phyloP scores from a whole-genome alignment of 1,284 basidiomycete genomes.

The Fistulina hepatica region DNA sequence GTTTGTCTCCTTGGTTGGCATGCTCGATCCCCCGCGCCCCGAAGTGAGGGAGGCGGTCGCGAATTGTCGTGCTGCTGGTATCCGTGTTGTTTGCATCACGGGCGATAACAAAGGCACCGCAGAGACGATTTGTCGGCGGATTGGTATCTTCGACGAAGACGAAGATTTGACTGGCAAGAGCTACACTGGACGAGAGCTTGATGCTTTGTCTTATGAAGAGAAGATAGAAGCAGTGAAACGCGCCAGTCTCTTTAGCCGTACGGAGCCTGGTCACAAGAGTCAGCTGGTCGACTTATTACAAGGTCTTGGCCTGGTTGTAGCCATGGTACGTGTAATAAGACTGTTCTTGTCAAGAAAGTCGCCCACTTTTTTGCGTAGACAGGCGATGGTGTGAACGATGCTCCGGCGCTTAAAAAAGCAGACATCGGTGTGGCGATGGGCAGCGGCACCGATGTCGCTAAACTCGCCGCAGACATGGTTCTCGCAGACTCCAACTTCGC shows the following conservation, averaged over 20 bases:
- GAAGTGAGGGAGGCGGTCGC: conserved; percentile 84
- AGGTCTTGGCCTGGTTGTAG: conserved; percentile 86
- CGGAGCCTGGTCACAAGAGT: conserved; percentile 92
- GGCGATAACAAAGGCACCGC: conserved; percentile 98
- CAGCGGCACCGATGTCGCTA: conserved; percentile 96
- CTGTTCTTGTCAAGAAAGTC: conserved; percentile 10
- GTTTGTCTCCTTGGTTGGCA: conserved; percentile 92
- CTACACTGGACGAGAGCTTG: conserved; percentile 90
- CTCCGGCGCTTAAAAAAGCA: conserved; percentile 59
- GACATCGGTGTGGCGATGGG: conserved; percentile 75
- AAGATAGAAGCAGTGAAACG: conserved; percentile 79
- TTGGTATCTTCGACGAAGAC: conserved; percentile 81
- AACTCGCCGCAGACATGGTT: conserved; percentile 95
- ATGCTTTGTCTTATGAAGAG: conserved; percentile 68
- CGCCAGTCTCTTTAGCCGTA: conserved; percentile 86
- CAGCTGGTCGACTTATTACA: conserved; percentile 95
- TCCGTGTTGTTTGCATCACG: conserved; percentile 95
- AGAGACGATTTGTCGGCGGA: conserved; percentile 92
- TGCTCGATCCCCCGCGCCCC: conserved; percentile 96
- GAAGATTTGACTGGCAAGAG: conserved; percentile 87
- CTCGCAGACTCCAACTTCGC: conserved; percentile 84
- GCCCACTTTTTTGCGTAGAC: conserved; percentile 36
- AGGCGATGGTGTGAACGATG: conserved; percentile 63
- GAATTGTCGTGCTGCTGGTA: conserved; percentile 88
- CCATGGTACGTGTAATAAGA: conserved; percentile 61